Percentiles rank a stretch among this genome's conserved stretches.
These are phyloP conservation scores for Candida buenavistaensis DNA, from an alignment of 1,139 yeast genomes.

Conservation along the genomic window DNA sequence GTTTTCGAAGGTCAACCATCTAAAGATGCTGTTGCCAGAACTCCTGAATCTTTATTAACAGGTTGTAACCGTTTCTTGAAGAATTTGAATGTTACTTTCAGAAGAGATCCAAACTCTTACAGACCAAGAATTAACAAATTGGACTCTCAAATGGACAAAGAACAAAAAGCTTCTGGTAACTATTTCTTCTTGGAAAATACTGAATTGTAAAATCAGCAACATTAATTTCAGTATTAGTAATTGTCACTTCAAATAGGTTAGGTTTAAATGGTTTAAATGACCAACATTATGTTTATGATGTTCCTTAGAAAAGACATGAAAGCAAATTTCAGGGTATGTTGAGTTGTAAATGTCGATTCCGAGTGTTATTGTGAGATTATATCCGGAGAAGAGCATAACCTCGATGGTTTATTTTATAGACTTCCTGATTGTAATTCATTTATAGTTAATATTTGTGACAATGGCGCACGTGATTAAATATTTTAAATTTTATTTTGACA, in stretches of 20 bases:
- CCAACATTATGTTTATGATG: conserved; percentile 4
- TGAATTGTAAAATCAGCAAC: conserved; percentile 21
- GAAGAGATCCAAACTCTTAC: conserved; percentile 97
- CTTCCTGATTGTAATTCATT: conserved; percentile 1
- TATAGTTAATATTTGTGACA: too few species aligned
- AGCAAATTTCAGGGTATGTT: too few species aligned
- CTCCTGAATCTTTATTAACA: conserved; percentile 89
- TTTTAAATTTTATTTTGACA: conserved; percentile 2
- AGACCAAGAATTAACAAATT: conserved; percentile 98
- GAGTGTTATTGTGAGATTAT: too few species aligned
- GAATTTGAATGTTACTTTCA: conserved; percentile 94
- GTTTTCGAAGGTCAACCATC: conserved; percentile 97
- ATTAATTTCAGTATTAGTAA: conserved; percentile 7
- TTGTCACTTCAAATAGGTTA: not conserved
- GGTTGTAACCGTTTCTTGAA: conserved; percentile 97
- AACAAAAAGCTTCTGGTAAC: conserved; percentile 88
- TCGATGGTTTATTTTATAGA: conserved; percentile 5
- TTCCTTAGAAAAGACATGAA: conserved; percentile 2
- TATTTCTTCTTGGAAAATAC: conserved; percentile 87
- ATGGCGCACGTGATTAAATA: not conserved
- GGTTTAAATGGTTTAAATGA: not conserved
- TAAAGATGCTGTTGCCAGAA: conserved; percentile 72
- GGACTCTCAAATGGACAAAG: conserved; percentile 98
- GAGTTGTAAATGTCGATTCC: too few species aligned
- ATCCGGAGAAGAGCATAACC: not conserved